Evolutionary conservation across 768 basidiomycete species (phyloP).

Genomic region (Amanita jacksonii): DNA sequence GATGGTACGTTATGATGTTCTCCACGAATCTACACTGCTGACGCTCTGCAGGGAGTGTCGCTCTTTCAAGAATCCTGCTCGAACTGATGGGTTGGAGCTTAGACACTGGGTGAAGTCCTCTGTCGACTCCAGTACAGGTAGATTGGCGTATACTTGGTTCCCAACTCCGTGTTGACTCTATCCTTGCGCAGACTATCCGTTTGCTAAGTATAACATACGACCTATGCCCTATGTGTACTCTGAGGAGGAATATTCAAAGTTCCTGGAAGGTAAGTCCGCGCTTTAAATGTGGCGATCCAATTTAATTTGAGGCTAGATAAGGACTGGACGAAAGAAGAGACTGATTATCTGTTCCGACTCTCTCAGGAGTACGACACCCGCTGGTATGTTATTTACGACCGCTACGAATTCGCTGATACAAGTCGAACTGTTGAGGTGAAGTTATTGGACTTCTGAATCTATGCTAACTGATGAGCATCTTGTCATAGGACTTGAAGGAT

Average conservation of each 20-base stretch:
- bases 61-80: conserved; percentile 62
- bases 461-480: conserved; percentile 3
- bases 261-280: conserved; percentile 52
- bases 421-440: conserved; percentile 61
- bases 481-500: conserved; percentile 77
- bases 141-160: conserved; percentile 13
- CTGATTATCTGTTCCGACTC: conserved; percentile 81
- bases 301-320: conserved; percentile 34
- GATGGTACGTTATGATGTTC: conserved; percentile 44
- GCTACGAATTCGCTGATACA: conserved; percentile 65
- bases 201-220: conserved; percentile 75
- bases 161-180: no score
- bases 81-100: conserved; percentile 59
- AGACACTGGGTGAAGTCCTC: conserved; percentile 75
- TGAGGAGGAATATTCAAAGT: conserved; percentile 78
- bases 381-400: conserved; percentile 85
- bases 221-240: conserved; percentile 62
- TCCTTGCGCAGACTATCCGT: conserved; percentile 69
- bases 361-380: conserved; percentile 77
- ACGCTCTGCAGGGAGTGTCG: conserved; percentile 59
- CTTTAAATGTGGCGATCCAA: not conserved
- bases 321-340: conserved; percentile 91
- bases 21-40: not conserved
- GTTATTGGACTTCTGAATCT: not conserved
- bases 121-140: conserved; percentile 46